Conservation (phyloP, 2,329 filamentous ascomycete species). For the Xenosphaeropsis pyriputrescens region DNA sequence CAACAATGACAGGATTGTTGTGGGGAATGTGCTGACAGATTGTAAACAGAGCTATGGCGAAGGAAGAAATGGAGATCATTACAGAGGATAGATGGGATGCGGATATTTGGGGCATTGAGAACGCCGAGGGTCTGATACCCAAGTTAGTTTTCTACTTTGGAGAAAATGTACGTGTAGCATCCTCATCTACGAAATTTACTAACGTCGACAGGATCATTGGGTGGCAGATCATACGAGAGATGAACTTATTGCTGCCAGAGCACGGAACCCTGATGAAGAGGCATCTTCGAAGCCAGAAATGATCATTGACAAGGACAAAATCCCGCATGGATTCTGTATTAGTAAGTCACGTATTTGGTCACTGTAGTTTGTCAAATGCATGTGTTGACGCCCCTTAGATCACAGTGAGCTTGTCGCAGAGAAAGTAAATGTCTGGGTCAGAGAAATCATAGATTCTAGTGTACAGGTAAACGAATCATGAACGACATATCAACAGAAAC, state of each 20-base stretch:
- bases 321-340: slow-evolving; percentile 49
- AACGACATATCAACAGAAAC: too few species aligned
- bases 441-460: too few species aligned
- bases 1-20: neutral
- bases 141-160: slow-evolving; percentile 48
- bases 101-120: slow-evolving; percentile 37
- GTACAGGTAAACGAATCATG: too few species aligned
- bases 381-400: slow-evolving; percentile 13
- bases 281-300: slow-evolving; percentile 26
- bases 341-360: slow-evolving; percentile 20
- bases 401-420: slow-evolving; percentile 33
- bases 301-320: slow-evolving; percentile 35
- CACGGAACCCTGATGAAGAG: slow-evolving; percentile 14
- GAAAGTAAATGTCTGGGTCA: slow-evolving; percentile 19
- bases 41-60: slow-evolving; percentile 29
- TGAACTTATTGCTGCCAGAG: slow-evolving; percentile 32
- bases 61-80: slow-evolving; percentile 45
- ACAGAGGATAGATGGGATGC: slow-evolving; percentile 42
- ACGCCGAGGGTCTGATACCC: slow-evolving; percentile 19
- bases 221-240: slow-evolving; percentile 40
- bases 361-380: slow-evolving; percentile 3
- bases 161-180: slow-evolving; percentile 18
- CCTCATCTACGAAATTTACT: neutral
- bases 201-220: slow-evolving; percentile 36
- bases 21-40: neutral